Conservation (phyloP, 2,329 filamentous ascomycete genomes). For the Cylindrodendrum hubeiense region DNA sequence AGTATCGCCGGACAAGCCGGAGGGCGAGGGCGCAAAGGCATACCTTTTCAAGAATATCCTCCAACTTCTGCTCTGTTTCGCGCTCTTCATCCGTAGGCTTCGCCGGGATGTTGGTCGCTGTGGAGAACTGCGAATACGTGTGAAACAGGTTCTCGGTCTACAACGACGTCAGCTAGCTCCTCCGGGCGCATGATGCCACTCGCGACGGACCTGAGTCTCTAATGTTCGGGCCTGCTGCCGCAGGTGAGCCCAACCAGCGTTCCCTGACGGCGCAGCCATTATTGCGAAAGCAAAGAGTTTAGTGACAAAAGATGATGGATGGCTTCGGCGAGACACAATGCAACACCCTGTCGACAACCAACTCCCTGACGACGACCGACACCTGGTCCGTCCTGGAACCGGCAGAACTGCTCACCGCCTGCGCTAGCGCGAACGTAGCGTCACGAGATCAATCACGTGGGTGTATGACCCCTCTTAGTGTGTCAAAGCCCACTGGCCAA, state of each 20-base stretch:
- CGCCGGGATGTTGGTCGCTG: constrained; percentile 80
- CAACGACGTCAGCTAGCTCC: constrained; percentile 35
- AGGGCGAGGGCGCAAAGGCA: not conserved
- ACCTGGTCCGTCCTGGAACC: constrained; percentile 35
- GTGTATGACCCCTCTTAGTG: not conserved
- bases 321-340: constrained; percentile 22
- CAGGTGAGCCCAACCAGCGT: constrained; percentile 88
- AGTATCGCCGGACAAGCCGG: constrained; percentile 20
- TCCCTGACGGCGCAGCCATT: constrained; percentile 68
- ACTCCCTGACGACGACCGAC: constrained; percentile 42
- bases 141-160: constrained; percentile 89
- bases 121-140: constrained; percentile 91
- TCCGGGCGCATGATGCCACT: constrained; percentile 32
- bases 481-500: constrained; percentile 40
- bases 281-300: constrained; percentile 23
- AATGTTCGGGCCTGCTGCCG: constrained; percentile 90
- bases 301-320: constrained; percentile 29
- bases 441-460: constrained; percentile 45
- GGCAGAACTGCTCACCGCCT: constrained; percentile 49
- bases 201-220: constrained; percentile 82
- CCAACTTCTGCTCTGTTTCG: constrained; percentile 82
- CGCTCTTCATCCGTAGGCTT: constrained; percentile 90
- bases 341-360: constrained; percentile 27
- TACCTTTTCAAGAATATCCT: constrained; percentile 88
- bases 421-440: not conserved